Conservation (phyloP, 306 rosid species). For the Urtica urens region DNA sequence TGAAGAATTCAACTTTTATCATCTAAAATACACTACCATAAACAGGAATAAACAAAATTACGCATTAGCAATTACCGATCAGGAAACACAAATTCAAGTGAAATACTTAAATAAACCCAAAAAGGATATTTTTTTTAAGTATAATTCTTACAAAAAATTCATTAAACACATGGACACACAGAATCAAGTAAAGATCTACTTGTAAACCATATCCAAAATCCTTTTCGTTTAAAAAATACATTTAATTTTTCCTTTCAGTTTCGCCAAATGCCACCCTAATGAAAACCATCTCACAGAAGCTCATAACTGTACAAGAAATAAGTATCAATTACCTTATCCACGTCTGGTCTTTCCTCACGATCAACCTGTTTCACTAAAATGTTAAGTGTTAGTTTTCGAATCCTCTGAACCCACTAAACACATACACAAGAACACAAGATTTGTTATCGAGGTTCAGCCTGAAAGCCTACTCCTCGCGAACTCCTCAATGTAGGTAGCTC, state of each 20-base stretch:
- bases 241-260: not conserved
- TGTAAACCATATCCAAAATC: too few species aligned
- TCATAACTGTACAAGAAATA: not conserved
- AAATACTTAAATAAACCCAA: not conserved
- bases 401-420: too few species aligned
- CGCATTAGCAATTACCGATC: too few species aligned
- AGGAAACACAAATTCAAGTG: not conserved
- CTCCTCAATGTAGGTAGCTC: too few species aligned
- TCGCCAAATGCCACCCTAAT: not conserved
- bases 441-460: too few species aligned
- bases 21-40: constrained; percentile 12
- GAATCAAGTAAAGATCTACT: not conserved
- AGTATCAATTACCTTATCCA: constrained; percentile 59
- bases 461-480: too few species aligned
- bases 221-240: not conserved
- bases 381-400: too few species aligned
- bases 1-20: not conserved
- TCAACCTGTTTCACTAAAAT: constrained; percentile 58
- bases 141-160: too few species aligned
- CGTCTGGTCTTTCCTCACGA: constrained; percentile 95
- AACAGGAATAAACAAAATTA: too few species aligned
- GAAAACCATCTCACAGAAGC: not conserved
- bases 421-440: too few species aligned
- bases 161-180: not conserved
- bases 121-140: too few species aligned